These are phyloP conservation scores for Lichtheimia hyalospora DNA, from an alignment of 371 early-diverging fungal species.

Conservation along the genomic window DNA sequence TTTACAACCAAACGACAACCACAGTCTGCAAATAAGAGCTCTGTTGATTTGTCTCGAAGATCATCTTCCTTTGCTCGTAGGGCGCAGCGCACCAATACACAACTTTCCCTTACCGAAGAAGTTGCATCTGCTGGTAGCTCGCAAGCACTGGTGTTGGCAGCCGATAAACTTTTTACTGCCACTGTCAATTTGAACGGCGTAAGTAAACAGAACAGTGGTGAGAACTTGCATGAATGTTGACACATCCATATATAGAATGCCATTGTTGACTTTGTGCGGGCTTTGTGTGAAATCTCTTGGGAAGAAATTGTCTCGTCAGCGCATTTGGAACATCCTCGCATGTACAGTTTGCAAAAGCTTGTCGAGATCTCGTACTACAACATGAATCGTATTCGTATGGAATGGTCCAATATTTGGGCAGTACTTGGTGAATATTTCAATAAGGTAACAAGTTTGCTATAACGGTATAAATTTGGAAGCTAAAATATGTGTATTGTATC, in stretches of 20 bases:
- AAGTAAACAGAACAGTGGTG: slow-evolving; percentile 8
- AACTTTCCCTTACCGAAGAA: slow-evolving; percentile 49
- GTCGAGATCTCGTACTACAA: slow-evolving; percentile 96
- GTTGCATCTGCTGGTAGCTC: slow-evolving; percentile 56
- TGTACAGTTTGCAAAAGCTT: slow-evolving; percentile 90
- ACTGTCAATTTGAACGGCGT: slow-evolving; percentile 53
- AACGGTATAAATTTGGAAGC: not conserved
- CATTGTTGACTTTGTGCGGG: slow-evolving; percentile 89
- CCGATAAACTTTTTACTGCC: slow-evolving; percentile 82
- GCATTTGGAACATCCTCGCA: slow-evolving; percentile 62
- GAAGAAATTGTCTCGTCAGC: slow-evolving; percentile 82
- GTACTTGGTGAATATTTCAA: slow-evolving; percentile 91
- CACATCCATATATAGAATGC: slow-evolving; percentile 39
- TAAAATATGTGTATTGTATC: not conserved
- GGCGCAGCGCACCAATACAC: slow-evolving; percentile 28
- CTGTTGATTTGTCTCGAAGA: slow-evolving; percentile 37
- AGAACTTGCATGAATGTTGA: not conserved
- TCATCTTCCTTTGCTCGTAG: slow-evolving; percentile 23
- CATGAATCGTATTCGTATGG: slow-evolving; percentile 95
- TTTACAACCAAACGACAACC: slow-evolving; percentile 23
- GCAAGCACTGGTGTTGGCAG: slow-evolving; percentile 72
- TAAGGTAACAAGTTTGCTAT: slow-evolving; percentile 35
- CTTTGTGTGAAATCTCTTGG: slow-evolving; percentile 85
- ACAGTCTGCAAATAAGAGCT: slow-evolving; percentile 11
- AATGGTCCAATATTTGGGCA: slow-evolving; percentile 95